Conservation (phyloP, 1,284 basidiomycete species). For the Ustilago crameri region DNA sequence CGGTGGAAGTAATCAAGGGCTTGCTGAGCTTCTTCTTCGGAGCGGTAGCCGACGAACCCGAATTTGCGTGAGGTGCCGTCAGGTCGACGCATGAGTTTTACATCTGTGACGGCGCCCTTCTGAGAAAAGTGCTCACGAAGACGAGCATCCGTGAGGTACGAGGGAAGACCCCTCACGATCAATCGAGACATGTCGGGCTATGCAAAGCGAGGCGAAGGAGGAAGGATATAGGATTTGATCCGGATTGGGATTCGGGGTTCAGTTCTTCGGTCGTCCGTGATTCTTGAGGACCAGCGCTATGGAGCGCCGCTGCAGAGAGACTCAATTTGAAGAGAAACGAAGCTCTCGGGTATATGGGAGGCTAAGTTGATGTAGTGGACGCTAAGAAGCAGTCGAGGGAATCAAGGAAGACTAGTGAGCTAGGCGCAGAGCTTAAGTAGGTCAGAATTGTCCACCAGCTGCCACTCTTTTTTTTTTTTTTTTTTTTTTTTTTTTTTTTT, state of each 20-base stretch:
- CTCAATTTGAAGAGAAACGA: background rate
- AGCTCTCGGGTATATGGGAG: slow-evolving; percentile 28
- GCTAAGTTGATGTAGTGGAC: slow-evolving; percentile 18
- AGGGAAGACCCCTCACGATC: slow-evolving; percentile 87
- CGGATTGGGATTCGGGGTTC: background rate
- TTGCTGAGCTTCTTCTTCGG: slow-evolving; percentile 78
- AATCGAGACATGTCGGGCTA: slow-evolving; percentile 77
- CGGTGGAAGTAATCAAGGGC: slow-evolving; percentile 87
- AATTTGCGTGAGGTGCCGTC: slow-evolving; percentile 86
- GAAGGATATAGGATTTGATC: background rate
- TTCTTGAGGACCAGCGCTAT: background rate
- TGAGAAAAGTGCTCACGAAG: slow-evolving; percentile 77
- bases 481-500: background rate
- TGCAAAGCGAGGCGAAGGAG: background rate
- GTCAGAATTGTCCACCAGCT: background rate
- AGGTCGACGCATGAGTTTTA: slow-evolving; percentile 81
- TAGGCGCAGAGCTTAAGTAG: slow-evolving; percentile 6
- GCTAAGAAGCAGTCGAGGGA: slow-evolving; percentile 30
- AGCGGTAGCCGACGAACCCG: slow-evolving; percentile 91
- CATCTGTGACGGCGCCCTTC: slow-evolving; percentile 78
- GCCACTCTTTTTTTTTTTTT: slow-evolving; percentile 3
- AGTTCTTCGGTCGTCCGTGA: too few species aligned
- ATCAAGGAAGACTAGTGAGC: background rate
- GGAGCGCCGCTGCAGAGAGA: background rate
- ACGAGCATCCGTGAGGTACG: slow-evolving; percentile 76